These are phyloP conservation scores for Solanum stenotomum DNA, from an alignment of 257 asterid genomes.

Conservation along the genomic window DNA sequence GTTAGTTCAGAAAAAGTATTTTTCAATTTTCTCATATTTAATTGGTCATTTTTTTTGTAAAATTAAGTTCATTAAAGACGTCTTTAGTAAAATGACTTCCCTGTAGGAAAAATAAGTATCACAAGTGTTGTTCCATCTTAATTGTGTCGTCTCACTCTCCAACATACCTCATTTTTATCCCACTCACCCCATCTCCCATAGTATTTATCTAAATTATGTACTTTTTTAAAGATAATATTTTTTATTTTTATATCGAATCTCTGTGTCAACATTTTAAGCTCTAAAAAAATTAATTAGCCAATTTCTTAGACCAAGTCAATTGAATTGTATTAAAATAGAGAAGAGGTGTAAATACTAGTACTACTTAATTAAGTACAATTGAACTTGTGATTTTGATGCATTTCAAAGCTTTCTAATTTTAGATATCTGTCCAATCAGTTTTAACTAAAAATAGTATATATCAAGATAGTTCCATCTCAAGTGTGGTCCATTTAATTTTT, in stretches of 20 bases:
- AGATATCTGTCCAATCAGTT: background rate
- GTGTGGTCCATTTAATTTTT: background rate
- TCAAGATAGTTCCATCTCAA: background rate
- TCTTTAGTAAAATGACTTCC: background rate
- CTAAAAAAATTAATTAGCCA: background rate
- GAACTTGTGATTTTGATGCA: background rate
- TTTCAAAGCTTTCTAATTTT: background rate
- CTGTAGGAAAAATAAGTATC: too few relatives aligned
- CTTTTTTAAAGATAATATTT: background rate
- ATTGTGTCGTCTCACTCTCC: background rate
- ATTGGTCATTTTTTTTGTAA: background rate
- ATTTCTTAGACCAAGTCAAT: background rate
- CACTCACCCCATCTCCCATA: background rate
- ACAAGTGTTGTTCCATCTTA: background rate
- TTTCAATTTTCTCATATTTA: background rate
- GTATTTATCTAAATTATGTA: background rate
- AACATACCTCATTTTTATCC: background rate
- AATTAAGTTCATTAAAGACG: background rate
- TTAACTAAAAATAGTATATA: background rate
- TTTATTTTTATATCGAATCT: background rate
- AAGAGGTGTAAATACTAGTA: background rate
- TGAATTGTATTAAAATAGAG: background rate
- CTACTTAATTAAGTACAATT: background rate
- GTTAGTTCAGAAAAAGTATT: background rate
- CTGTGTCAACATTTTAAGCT: too few relatives aligned